phyloP scores from a whole-genome alignment of 2,329 filamentous ascomycete species.

The Aspergillus sp. region DNA sequence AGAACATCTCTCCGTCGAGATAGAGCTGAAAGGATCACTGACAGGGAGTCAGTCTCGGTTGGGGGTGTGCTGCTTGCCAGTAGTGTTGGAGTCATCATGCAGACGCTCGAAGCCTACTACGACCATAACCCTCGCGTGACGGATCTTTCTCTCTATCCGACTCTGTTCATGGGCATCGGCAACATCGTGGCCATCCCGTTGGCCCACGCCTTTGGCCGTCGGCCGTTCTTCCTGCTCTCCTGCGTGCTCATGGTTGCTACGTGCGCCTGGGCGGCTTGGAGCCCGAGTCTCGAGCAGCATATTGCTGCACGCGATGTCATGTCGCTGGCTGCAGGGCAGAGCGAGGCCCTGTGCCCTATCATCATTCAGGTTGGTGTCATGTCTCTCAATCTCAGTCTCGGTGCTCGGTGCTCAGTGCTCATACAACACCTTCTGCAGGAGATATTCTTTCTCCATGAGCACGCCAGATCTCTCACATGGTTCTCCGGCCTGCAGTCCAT shows the following conservation, averaged over 20 bases:
- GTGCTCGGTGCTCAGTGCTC: too few relatives aligned
- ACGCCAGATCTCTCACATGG: conserved; percentile 21
- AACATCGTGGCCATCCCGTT: conserved; percentile 16
- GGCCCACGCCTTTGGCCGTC: conserved; percentile 11
- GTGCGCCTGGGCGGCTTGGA: conserved; percentile 19
- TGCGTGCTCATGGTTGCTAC: conserved; percentile 9
- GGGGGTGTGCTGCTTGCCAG: conserved; percentile 6
- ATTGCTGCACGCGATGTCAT: conserved; percentile 35
- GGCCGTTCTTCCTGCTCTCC: conserved; percentile 11
- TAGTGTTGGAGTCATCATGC: conserved; percentile 10
- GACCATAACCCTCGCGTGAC: conserved; percentile 20
- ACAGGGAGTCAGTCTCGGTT: conserved; percentile 2
- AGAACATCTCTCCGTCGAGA: conserved; percentile 1
- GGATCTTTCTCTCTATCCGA: conserved; percentile 31
- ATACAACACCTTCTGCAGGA: conserved; percentile 13
- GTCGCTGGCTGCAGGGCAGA: conserved; percentile 38
- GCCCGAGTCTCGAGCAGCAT: conserved; percentile 28
- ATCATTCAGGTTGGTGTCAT: conserved; percentile 23
- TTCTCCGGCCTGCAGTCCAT: conserved; percentile 17
- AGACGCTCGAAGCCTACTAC: conserved; percentile 7
- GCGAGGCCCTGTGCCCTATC: conserved; percentile 39
- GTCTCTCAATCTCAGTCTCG: too few relatives aligned
- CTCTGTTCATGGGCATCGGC: conserved; percentile 20
- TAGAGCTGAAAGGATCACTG: too few relatives aligned
- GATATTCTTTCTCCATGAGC: conserved; percentile 43